A percentile compares a stretch with the other conserved stretches of the same genome.
phyloP scores from a whole-genome alignment of 2,329 filamentous ascomycete species.

The Graphilbum fragrans region DNA sequence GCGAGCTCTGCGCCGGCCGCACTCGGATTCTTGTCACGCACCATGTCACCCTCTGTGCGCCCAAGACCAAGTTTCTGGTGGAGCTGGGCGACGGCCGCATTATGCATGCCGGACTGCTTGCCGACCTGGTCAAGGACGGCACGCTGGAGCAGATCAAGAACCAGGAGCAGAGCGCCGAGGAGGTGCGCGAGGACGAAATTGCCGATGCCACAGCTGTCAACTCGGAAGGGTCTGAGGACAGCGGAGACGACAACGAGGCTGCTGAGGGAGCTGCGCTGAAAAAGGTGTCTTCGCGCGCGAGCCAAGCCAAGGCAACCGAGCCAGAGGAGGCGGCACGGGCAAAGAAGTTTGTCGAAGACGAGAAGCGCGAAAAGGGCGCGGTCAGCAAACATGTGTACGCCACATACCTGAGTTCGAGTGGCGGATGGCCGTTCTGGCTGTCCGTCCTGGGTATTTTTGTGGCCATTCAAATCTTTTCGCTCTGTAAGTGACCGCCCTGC shows the following conservation, averaged over 20 bases:
- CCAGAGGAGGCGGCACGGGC: slow-evolving; percentile 19
- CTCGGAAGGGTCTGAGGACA: slow-evolving; percentile 24
- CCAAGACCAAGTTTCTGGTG: slow-evolving; percentile 62
- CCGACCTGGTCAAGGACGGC: slow-evolving; percentile 49
- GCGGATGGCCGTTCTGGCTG: slow-evolving; percentile 49
- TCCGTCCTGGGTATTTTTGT: slow-evolving; percentile 41
- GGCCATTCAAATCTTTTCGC: slow-evolving; percentile 37
- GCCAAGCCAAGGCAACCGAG: slow-evolving; percentile 23
- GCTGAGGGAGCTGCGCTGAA: slow-evolving; percentile 20
- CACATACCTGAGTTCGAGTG: slow-evolving; percentile 54
- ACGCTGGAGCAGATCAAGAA: slow-evolving; percentile 44
- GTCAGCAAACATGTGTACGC: slow-evolving; percentile 57
- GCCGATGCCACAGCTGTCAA: slow-evolving; percentile 35
- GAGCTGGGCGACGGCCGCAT: slow-evolving; percentile 58
- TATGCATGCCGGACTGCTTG: slow-evolving; percentile 49
- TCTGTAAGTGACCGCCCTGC: slow-evolving; percentile 36
- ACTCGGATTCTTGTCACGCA: slow-evolving; percentile 75
- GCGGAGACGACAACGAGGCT: slow-evolving; percentile 4
- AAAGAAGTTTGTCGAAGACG: slow-evolving; percentile 66
- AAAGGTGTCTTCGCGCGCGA: slow-evolving; percentile 7
- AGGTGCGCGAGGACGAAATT: slow-evolving; percentile 34
- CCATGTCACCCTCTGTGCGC: slow-evolving; percentile 59
- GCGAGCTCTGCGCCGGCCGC: slow-evolving; percentile 54
- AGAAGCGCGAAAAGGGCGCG: slow-evolving; percentile 57
- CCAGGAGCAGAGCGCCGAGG: slow-evolving; percentile 34